phyloP scores from a whole-genome alignment of 75 land plant genomes.

The Picea glauca region DNA sequence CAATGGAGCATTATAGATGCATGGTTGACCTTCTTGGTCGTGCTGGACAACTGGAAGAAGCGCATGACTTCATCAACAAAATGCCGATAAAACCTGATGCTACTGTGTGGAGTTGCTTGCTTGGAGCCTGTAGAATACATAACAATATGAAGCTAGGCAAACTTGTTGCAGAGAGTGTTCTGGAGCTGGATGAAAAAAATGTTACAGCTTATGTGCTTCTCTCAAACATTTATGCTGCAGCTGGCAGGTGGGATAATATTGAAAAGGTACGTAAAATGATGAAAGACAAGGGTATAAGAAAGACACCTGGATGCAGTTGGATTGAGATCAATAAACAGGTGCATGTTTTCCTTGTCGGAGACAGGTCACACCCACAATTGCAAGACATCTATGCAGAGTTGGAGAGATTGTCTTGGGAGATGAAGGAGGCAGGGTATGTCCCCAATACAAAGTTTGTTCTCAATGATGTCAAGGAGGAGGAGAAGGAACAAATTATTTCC shows the following conservation, averaged over 20 bases:
- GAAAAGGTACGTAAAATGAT: constrained; percentile 2
- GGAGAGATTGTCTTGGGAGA: too few species aligned
- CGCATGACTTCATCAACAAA: not conserved
- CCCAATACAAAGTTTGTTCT: too few species aligned
- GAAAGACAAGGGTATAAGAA: not conserved
- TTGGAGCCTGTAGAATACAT: constrained; percentile 4
- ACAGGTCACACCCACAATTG: too few species aligned
- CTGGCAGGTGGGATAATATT: not conserved
- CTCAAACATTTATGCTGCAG: constrained; percentile 4
- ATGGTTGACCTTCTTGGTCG: not conserved
- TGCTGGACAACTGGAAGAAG: not conserved
- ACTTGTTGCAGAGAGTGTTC: not conserved
- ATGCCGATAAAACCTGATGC: not conserved
- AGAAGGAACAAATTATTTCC: too few species aligned
- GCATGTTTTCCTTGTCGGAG: too few species aligned
- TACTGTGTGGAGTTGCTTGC: not conserved
- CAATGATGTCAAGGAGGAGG: too few species aligned
- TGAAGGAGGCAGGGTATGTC: too few species aligned
- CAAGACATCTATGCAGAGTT: too few species aligned
- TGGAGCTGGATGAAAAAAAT: not conserved
- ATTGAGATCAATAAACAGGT: too few species aligned
- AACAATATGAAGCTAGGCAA: not conserved
- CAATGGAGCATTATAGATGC: not conserved
- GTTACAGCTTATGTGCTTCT: constrained; percentile 1
- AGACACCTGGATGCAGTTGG: too few species aligned